phyloP scores from a whole-genome alignment of 176 grass and related monocot genomes.

The Thinopyrum elongatum region DNA sequence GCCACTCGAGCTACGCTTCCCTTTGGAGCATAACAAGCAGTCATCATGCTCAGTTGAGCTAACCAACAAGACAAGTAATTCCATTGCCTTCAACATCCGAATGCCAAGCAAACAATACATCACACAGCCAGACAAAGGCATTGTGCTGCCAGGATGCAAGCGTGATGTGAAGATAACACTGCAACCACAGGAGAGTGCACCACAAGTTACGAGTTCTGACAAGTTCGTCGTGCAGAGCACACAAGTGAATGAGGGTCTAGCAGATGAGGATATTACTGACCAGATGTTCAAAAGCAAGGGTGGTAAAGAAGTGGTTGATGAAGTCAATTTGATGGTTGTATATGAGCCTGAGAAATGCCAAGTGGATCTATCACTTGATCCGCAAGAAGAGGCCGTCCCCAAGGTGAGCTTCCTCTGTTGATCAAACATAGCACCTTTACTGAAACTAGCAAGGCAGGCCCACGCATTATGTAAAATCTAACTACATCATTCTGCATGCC shows the following conservation, averaged over 20 bases:
- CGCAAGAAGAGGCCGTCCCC: neutral
- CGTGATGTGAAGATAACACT: neutral
- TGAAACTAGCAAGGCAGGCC: neutral
- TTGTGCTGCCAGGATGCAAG: neutral
- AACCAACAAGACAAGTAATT: neutral
- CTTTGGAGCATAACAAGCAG: neutral
- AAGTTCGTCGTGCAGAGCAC: neutral
- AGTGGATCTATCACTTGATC: neutral
- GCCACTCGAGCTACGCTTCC: neutral
- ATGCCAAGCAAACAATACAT: neutral
- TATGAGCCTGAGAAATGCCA: neutral
- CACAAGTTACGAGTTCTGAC: neutral
- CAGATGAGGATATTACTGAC: neutral
- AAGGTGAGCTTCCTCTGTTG: neutral
- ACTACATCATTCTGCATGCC: neutral
- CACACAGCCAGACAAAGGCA: neutral
- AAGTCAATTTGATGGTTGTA: neutral
- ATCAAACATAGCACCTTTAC: neutral
- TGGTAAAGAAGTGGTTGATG: neutral
- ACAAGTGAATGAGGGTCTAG: neutral
- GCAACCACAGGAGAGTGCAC: slow-evolving; percentile 7
- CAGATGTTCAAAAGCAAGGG: neutral
- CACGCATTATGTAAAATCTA: neutral
- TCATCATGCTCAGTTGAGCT: neutral
- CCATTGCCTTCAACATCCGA: neutral